Conservation (phyloP, 1,139 yeast species). For the Diutina sp. region DNA sequence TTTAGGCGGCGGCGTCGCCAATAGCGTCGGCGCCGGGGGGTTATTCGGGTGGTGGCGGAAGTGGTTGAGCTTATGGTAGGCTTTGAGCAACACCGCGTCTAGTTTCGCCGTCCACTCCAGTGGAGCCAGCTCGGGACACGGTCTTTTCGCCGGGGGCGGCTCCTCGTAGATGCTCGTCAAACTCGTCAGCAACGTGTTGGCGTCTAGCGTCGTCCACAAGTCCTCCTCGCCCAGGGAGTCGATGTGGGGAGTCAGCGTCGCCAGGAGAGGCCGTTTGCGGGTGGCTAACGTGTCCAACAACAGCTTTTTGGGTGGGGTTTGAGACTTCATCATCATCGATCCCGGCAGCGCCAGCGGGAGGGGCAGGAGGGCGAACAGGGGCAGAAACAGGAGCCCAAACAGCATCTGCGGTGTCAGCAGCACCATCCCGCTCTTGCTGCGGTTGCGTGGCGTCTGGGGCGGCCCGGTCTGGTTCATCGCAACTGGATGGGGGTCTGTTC, state of each 20-base stretch:
- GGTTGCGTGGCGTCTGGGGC: constrained; percentile 1
- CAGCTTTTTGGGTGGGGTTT: neutral
- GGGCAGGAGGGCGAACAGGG: neutral
- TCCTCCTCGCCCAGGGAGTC: constrained; percentile 1
- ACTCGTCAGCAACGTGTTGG: neutral
- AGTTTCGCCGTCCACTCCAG: neutral
- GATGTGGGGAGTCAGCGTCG: neutral
- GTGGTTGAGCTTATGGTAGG: neutral
- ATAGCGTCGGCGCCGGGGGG: neutral
- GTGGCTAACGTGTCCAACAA: constrained; percentile 1
- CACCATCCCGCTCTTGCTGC: neutral
- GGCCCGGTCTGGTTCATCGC: neutral
- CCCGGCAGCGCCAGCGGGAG: neutral
- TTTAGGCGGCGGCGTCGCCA: neutral
- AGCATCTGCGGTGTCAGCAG: constrained; percentile 2
- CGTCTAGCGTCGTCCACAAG: neutral
- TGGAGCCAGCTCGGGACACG: neutral
- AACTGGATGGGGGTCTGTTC: neutral
- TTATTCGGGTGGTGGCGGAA: neutral
- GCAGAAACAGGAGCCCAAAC: constrained; percentile 2
- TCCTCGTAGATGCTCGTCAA: constrained; percentile 1
- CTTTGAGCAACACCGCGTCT: neutral
- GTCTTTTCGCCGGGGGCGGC: neutral
- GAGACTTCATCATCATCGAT: neutral
- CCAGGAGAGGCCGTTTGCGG: neutral